Evolutionary conservation across 2,329 filamentous ascomycete genomes (phyloP).

Genomic region (Diplodia mutila): DNA sequence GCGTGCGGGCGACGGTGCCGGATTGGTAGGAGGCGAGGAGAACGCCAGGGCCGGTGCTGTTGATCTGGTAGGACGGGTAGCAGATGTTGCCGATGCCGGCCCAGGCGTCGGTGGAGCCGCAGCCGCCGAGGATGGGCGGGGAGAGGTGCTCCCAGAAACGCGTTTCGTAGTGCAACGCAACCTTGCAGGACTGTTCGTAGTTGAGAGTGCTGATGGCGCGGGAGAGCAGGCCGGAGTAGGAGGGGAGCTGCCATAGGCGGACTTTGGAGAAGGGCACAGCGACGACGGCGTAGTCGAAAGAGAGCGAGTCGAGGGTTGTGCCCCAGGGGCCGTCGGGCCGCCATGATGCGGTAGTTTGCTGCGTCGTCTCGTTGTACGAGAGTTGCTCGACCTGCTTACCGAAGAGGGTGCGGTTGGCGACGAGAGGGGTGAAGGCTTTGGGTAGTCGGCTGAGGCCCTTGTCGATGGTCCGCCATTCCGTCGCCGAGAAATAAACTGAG

Average conservation of each 20-base stretch:
- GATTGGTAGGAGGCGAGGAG: conserved; percentile 64
- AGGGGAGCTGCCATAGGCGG: conserved; percentile 63
- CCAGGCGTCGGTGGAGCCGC: conserved; percentile 55
- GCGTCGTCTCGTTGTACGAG: conserved; percentile 53
- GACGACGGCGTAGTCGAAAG: conserved; percentile 70
- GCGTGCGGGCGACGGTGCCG: conserved; percentile 50
- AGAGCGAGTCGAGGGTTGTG: conserved; percentile 50
- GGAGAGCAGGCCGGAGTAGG: conserved; percentile 54
- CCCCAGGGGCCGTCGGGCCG: conserved; percentile 52
- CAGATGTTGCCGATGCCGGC: conserved; percentile 64
- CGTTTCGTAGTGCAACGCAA: conserved; percentile 69
- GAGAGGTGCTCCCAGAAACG: conserved; percentile 63
- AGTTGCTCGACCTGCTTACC: conserved; percentile 62
- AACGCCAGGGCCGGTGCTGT: conserved; percentile 64
- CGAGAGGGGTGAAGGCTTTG: conserved; percentile 63
- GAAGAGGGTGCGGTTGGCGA: conserved; percentile 61
- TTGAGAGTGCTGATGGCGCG: conserved; percentile 55
- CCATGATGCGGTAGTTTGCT: conserved; percentile 64
- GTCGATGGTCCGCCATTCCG: conserved; percentile 68
- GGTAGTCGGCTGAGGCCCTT: conserved; percentile 64
- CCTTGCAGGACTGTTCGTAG: conserved; percentile 57
- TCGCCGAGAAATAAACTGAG: conserved; percentile 62
- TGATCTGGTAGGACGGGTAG: conserved; percentile 70
- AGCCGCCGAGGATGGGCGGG: conserved; percentile 66
- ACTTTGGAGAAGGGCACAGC: conserved; percentile 67